Evolutionary conservation across 306 rosid genomes (phyloP).

Genomic region (Vigna reflexopilosa): DNA sequence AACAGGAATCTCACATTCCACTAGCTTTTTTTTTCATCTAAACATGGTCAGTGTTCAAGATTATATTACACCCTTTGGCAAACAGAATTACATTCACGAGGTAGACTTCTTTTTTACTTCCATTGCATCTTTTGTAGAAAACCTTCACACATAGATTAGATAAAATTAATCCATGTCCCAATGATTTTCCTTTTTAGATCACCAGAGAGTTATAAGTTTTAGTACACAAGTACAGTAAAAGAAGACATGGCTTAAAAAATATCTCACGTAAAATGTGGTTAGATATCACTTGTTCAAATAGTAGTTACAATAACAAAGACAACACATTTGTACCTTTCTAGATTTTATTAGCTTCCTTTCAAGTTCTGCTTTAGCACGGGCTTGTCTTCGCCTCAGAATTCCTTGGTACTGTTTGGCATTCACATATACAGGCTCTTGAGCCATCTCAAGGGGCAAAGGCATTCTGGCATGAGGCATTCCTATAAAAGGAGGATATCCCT

Average conservation of each 20-base stretch:
- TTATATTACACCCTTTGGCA: neutral
- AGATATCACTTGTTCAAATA: constrained; percentile 2
- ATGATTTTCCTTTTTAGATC: neutral
- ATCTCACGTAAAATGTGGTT: neutral
- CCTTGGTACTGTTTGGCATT: constrained; percentile 98
- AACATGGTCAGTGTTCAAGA: neutral
- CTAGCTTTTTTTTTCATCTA: neutral
- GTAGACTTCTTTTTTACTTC: neutral
- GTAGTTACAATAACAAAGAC: neutral
- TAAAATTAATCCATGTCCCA: neutral
- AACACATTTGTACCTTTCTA: constrained; percentile 75
- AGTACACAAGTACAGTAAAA: neutral
- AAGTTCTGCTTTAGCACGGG: constrained; percentile 97
- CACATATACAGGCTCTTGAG: constrained; percentile 98
- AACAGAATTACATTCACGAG: neutral
- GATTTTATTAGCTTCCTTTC: constrained; percentile 86
- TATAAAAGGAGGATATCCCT: constrained; percentile 87
- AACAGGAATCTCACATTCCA: neutral
- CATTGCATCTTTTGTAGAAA: neutral
- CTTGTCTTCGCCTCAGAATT: constrained; percentile 93
- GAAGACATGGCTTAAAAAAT: neutral
- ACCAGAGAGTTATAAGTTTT: constrained; percentile 9
- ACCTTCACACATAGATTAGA: neutral
- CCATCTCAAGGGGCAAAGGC: constrained; percentile 97
- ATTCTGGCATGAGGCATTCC: constrained; percentile 96